Evolutionary conservation across 1,284 basidiomycete genomes (phyloP).

Genomic region (Ganoderma meredithae): DNA sequence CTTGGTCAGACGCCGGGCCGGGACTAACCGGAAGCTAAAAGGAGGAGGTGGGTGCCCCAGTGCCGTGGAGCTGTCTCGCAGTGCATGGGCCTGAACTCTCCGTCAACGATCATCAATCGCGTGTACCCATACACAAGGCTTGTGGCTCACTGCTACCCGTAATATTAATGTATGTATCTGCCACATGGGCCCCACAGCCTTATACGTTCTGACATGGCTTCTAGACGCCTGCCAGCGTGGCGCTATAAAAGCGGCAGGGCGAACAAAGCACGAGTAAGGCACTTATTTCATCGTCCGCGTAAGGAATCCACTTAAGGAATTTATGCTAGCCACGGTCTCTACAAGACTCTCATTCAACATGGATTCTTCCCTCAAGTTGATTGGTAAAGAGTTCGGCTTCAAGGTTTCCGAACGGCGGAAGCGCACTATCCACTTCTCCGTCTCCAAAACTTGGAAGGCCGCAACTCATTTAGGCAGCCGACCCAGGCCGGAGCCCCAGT

Average conservation of each 20-base stretch:
- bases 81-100: neutral
- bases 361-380: conserved; percentile 6
- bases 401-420: conserved; percentile 1
- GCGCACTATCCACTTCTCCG: neutral
- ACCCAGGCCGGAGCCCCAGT: neutral
- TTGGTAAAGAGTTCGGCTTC: conserved; percentile 6
- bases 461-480: conserved; percentile 1
- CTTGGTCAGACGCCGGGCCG: neutral
- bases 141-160: neutral
- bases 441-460: conserved; percentile 5
- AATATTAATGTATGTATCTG: neutral
- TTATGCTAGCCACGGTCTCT: neutral
- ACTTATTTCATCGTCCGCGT: neutral
- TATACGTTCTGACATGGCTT: neutral
- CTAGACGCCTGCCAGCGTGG: conserved; percentile 4
- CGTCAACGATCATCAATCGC: neutral
- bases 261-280: neutral
- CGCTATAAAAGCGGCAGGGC: neutral
- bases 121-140: neutral
- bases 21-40: neutral
- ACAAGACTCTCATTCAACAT: neutral
- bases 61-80: neutral
- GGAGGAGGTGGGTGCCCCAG: neutral
- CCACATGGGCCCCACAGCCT: neutral
- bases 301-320: neutral